Evolutionary conservation across 2,329 filamentous ascomycete species (phyloP), one percentile per base, ranked within the genome.

Genomic region (Colletotrichum liaoningense): DNA sequence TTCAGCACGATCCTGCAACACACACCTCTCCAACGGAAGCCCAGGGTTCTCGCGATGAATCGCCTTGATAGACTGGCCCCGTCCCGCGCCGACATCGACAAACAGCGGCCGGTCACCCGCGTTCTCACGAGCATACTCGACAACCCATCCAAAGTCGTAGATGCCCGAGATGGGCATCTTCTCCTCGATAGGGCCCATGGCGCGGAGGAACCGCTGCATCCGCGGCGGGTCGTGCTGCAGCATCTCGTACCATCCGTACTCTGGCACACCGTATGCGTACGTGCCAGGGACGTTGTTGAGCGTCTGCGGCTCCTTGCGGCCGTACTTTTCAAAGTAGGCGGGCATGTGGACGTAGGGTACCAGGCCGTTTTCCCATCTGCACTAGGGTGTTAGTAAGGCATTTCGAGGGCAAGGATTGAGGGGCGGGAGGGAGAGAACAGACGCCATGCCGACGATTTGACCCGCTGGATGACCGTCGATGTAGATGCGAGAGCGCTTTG

Each of bases 81-180:
- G 78, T 8, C 81, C 78, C n/a, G 79, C 81, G 28, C 81, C 81
- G 35, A 83, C 78, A 72, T 83, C 81, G 22, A 83, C 80, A 19
- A 83, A 63, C 2, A 81, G 67, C 0, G 74, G 52, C 9, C 80
- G 75, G 22, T 64, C 65, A 1, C 54, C 12, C 1, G 30, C 14
- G 6, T 63, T 22, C 8, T 74, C 67, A 9, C 26, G n/a, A 0
- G 69, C 69, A 7, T 58, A 22, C n/a, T 73, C 56, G 2, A 71
- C 65, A 2, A 79, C 74, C 81, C 81, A 83, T 26, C 73, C 60
- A 49, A 81, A 80, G 69, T 82, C 78, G 69, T 83, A 84, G 16
- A 75, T 63, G 4, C 79, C 79, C 5, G 77, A 74, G 19, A 78
- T 75, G n/a, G 74, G 74, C 72, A 79, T 79, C 19, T 72, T 68